These are phyloP conservation scores for Megacollybia marginata DNA, from an alignment of 768 basidiomycete species.

Conservation along the genomic window DNA sequence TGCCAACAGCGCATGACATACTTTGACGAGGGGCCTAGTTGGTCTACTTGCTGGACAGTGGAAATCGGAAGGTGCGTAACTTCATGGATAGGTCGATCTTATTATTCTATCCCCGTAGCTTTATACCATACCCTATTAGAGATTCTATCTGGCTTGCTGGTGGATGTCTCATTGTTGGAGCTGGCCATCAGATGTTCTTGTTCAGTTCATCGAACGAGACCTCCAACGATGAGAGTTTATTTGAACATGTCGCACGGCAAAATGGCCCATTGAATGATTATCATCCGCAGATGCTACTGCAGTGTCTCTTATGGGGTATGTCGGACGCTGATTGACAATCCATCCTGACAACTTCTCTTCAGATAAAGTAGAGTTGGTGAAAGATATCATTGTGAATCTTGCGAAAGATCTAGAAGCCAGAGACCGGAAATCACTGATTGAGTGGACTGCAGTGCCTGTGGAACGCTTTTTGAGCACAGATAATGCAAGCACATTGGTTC, in stretches of 20 bases:
- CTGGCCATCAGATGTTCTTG: slow-evolving; percentile 78
- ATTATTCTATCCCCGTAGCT: slow-evolving; percentile 31
- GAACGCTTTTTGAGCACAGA: slow-evolving; percentile 48
- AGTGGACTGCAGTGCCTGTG: slow-evolving; percentile 47
- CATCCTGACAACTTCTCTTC: not conserved
- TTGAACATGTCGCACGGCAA: slow-evolving; percentile 73
- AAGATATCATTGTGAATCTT: slow-evolving; percentile 70
- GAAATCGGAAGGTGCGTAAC: slow-evolving; percentile 59
- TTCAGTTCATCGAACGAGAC: slow-evolving; percentile 41
- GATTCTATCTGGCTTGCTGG: slow-evolving; percentile 90
- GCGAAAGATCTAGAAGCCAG: slow-evolving; percentile 30
- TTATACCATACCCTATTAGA: slow-evolving; percentile 70
- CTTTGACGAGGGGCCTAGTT: slow-evolving; percentile 74
- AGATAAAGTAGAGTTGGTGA: slow-evolving; percentile 85
- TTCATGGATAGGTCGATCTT: not conserved
- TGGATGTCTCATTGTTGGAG: slow-evolving; percentile 75
- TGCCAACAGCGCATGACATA: slow-evolving; percentile 92
- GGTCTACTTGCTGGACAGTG: slow-evolving; percentile 65
- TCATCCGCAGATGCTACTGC: slow-evolving; percentile 88
- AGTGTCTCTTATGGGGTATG: slow-evolving; percentile 89
- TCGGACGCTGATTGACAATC: not conserved
- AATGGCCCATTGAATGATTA: slow-evolving; percentile 89
- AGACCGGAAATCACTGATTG: slow-evolving; percentile 13
- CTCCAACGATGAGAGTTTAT: slow-evolving; percentile 41
- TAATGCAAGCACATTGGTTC: slow-evolving; percentile 4